Evolutionary conservation across 106 monocot species (phyloP), one percentile per base, ranked within the genome.

Genomic region (Acorus calamus): DNA sequence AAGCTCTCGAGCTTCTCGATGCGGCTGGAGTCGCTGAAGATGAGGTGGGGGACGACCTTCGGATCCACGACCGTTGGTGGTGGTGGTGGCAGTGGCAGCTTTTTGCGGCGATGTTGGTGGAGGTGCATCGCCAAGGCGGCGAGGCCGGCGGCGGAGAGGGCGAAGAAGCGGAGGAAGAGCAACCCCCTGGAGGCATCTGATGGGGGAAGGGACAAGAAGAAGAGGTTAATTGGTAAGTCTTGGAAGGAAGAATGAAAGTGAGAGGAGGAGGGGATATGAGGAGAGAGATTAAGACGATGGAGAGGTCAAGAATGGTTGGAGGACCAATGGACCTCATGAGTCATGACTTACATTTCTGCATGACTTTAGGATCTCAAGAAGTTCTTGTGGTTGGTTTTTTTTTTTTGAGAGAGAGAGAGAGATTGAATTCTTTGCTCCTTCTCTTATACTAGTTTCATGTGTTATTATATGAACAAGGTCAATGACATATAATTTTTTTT

Each of bases 1-100:
- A 92, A 92, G 56, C 53, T 62, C 68, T 92, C 87, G 42, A 84
- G 66, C 45, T 92, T 61, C 53, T 72, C 69, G 45, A 81, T 62
- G 11, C 79, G 62, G 8, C 87, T 87, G 43, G 77, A 81, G 14
- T 74, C 64, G 11, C 70, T 51, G 46, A 79, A n/a, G 49, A 51
- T 42, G 43, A 92, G 50, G 14, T 42, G 55, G 57, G 14, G 14
- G 11, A 57, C 13, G 8, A 11, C 11, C 49, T 28, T 7, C 66
- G 53, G 8, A 56, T 47, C 57, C 9, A 56, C 55, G 7, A 48
- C 6, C 67, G 14, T 8, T 0, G 3, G 11, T 49, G 49, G 65
- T 60, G 8, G 53, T 52, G n/a, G n/a, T n/a, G n/a, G n/a, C 54
- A 49, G 8, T 69, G 46, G 42, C 51, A 4, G 50, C 47, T 6